These are phyloP conservation scores for Coccomyxa sp. DNA, from an alignment of 139 green algal species.

Conservation along the genomic window DNA sequence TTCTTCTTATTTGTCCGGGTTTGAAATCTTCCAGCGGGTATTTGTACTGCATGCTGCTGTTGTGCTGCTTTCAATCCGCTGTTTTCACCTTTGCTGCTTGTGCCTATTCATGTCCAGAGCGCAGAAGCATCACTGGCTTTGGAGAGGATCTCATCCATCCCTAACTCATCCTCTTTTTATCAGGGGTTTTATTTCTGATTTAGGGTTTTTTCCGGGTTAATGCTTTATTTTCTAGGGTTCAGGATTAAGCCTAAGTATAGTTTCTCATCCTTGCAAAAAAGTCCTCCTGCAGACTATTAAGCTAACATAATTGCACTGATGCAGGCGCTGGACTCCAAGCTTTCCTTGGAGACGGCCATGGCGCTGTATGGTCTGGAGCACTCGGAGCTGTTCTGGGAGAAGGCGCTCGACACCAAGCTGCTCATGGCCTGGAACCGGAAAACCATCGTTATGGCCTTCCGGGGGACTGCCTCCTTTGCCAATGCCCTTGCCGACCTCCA, in stretches of 20 bases:
- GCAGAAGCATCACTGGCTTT: no score
- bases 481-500: conserved; percentile 27
- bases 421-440: conserved; percentile 17
- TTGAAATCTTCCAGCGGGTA: background rate
- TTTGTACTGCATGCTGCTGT: background rate
- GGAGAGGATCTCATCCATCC: no score
- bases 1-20: background rate
- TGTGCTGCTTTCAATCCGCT: background rate
- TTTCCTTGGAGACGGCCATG: conserved; percentile 18
- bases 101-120: background rate
- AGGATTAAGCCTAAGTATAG: no score
- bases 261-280: background rate
- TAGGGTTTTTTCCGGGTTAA: no score
- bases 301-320: background rate
- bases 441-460: conserved; percentile 16
- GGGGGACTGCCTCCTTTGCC: conserved; percentile 16
- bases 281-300: background rate
- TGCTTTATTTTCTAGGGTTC: no score
- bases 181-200: no score
- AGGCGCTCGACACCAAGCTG: conserved; percentile 9
- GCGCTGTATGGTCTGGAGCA: conserved; percentile 12
- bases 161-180: no score
- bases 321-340: conserved; percentile 1
- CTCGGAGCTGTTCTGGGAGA: conserved; percentile 22
- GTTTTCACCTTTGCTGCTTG: background rate